Evolutionary conservation across 2,329 filamentous ascomycete genomes (phyloP), one percentile per base, ranked within the genome.

Genomic region (Neonectria hederae): DNA sequence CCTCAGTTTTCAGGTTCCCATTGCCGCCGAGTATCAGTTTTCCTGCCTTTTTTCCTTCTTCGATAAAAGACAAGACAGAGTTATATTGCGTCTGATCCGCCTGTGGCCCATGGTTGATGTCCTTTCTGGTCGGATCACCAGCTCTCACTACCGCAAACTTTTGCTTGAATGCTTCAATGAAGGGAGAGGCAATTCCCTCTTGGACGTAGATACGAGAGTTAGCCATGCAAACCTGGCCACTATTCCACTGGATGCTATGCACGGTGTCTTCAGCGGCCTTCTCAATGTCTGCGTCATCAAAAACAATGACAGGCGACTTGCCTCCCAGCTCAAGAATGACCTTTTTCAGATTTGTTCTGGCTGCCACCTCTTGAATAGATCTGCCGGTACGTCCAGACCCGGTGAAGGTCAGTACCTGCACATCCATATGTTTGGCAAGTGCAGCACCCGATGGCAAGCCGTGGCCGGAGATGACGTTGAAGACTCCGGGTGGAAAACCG

Each of bases 391-490:
- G 83, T 2, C 89, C 91, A 9, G 88, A 91, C 28, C 92, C 92
- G 0, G 92, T 95, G 70, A 96, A 96, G 1, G 89, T 89, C 54
- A 95, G 82, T 73, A 91, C 92, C 69, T 91, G 87, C 30, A 95
- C 86, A 52, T 87, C 86, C 63, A 88, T 83, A 77, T 95, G 92
- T 35, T 84, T 81, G 1, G 89, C 87, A 6, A 95, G 82, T 1
- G 89, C 87, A 4, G 87, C 84, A 17, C 92, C 92, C 0, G 90
- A 87, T 45, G 87, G 87, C 17, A 83, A 81, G 3, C 92, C 91
- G 67, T 90, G 85, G 1, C 91, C 92, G 53, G 91, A 91, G 26
- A 94, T 72, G 59, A 94, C 84, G 75, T 93, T 94, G 72, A 94
- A 81, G 9, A 93, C 90, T 32, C 92, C 92, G 0, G 90, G 86